These are phyloP conservation scores for Ambispora gerdemannii DNA, from an alignment of 192 early-diverging fungal genomes.

Conservation along the genomic window DNA sequence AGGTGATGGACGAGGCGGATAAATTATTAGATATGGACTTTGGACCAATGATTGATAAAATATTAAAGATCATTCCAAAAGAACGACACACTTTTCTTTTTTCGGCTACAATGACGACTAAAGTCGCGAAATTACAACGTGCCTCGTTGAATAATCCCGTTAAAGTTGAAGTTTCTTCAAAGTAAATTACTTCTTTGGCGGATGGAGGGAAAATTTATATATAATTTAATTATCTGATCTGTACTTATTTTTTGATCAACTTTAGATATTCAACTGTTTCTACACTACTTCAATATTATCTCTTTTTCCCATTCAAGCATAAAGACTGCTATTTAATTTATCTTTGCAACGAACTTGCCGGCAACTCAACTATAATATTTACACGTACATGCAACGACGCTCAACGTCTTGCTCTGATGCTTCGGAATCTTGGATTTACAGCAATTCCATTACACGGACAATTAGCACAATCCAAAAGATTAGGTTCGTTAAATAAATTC, in stretches of 20 bases:
- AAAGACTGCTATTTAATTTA: conserved; percentile 94
- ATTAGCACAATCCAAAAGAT: conserved; percentile 86
- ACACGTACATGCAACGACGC: conserved; percentile 84
- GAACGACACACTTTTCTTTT: conserved; percentile 93
- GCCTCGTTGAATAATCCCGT: conserved; percentile 89
- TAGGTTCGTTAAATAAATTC: conserved; percentile 93
- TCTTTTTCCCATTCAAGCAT: conserved; percentile 94
- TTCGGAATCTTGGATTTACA: conserved; percentile 91
- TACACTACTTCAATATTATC: conserved; percentile 91
- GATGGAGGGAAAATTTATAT: too few relatives aligned
- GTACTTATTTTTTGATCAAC: background rate
- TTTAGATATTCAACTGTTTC: conserved; percentile 85
- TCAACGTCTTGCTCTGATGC: conserved; percentile 79
- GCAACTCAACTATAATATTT: conserved; percentile 90
- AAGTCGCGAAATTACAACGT: conserved; percentile 94
- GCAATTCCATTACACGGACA: conserved; percentile 94
- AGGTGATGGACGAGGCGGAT: conserved; percentile 90
- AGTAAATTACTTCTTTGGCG: too few relatives aligned
- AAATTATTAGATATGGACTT: conserved; percentile 92
- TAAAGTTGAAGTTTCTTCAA: conserved; percentile 92
- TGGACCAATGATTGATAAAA: conserved; percentile 94
- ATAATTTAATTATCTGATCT: background rate
- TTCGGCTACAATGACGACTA: conserved; percentile 98
- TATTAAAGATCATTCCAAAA: conserved; percentile 86
- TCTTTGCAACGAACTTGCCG: conserved; percentile 90